Base-by-base conservation (phyloP, 1,284 basidiomycete species). In the Trichosporon inkin region DNA sequence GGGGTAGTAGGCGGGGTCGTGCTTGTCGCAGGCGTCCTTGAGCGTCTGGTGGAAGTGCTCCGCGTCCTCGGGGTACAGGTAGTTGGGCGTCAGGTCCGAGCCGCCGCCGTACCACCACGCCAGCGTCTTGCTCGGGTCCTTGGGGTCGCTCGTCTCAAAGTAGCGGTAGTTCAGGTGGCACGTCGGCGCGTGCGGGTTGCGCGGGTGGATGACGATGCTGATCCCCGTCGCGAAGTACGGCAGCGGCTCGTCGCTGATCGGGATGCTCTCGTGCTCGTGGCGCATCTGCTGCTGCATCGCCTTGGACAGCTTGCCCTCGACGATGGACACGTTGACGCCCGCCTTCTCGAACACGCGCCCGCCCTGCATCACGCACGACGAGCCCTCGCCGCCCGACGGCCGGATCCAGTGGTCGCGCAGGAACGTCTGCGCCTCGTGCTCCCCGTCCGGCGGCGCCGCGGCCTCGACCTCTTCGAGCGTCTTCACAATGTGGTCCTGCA, bases 91-190 rank as follows among this genome's bases (percentile, higher is more conserved):
- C 51, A 99, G 83, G 76, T 99, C 95, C 3, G 87, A 86, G n/a
- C 95, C 95, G 37, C 95, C 95, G 47, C 95, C 95, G 71, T 98
- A 99, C 96, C 96, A 99, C 93, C 94, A 99, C 10, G 92, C 88
- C 38, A 92, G 78, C 13, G 89, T 78, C 67, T 84, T 82, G 53
- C 70, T 53, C n/a, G 65, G 66, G 62, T 57, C 80, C 74, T 55
- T 78, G 38, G 81, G 80, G 66, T 88, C 84, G 14, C 85, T 86
- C 67, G 92, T 84, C 79, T 98, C 96, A 76, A 99, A 99, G 80
- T 98, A 99, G 57, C 96, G 89, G 73, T 95, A 98, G 79, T 99
- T 99, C 66, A 91, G 86, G 78, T 99, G 95, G 7, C 90, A 87
- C n/a, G 93, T 96, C 1, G 91, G 90, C 14, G 88, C 86, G 68